Conservation (phyloP, 1,139 yeast species). For the Debaryomycetaceae sp. region DNA sequence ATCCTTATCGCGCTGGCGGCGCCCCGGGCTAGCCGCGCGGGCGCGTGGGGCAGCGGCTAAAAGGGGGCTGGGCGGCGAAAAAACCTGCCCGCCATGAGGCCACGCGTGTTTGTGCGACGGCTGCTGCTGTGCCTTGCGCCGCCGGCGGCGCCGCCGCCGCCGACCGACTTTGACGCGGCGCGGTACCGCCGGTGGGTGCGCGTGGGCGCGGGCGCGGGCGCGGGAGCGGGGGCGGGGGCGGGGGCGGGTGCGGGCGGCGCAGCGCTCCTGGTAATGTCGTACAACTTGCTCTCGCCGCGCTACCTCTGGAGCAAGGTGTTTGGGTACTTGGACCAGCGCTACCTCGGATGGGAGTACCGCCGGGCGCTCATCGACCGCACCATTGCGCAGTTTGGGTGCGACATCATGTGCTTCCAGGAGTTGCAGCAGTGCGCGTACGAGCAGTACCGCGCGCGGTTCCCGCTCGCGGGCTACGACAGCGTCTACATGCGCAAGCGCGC, state of each 20-base stretch:
- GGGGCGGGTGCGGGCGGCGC: not conserved
- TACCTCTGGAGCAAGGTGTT: constrained; percentile 57
- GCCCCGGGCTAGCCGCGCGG: too few relatives aligned
- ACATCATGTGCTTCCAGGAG: constrained; percentile 60
- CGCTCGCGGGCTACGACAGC: constrained; percentile 31
- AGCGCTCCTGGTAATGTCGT: constrained; percentile 37
- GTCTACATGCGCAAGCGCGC: constrained; percentile 44
- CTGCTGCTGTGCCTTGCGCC: too few relatives aligned
- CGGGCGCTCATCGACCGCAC: constrained; percentile 39
- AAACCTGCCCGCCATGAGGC: too few relatives aligned
- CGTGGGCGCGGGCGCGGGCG: constrained; percentile 8
- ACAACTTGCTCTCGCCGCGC: constrained; percentile 51
- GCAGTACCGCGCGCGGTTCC: constrained; percentile 36
- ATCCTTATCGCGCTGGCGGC: too few relatives aligned
- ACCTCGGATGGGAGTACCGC: constrained; percentile 46
- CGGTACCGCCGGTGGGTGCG: constrained; percentile 20
- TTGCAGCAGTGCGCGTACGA: constrained; percentile 47
- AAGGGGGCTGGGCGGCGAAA: too few relatives aligned
- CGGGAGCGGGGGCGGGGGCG: not conserved
- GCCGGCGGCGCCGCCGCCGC: constrained; percentile 5
- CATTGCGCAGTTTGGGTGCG: constrained; percentile 39
- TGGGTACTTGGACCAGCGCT: constrained; percentile 41
- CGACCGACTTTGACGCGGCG: constrained; percentile 19
- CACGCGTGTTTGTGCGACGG: too few relatives aligned
- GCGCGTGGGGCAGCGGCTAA: too few relatives aligned